These are phyloP conservation scores for Magnolia officinalis DNA, from an alignment of 164 flowering plant species.

Conservation along the genomic window DNA sequence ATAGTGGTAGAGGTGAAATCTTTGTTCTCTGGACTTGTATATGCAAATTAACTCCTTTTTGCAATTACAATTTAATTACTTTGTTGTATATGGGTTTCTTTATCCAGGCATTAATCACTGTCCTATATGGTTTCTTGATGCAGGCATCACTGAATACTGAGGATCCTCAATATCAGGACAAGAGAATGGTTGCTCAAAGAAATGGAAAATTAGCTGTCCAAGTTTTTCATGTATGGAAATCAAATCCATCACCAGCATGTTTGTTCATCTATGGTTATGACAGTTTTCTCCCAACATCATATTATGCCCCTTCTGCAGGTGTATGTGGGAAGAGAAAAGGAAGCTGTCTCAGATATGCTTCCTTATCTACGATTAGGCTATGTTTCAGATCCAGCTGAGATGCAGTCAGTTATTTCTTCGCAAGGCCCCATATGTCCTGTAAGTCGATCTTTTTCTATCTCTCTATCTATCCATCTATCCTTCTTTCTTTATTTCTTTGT, in stretches of 20 bases:
- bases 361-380: slow-evolving; percentile 92
- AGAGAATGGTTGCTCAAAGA: slow-evolving; percentile 94
- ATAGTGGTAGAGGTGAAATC: slow-evolving; percentile 63
- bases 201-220: slow-evolving; percentile 80
- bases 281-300: background rate
- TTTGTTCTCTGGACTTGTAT: background rate
- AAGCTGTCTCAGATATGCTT: slow-evolving; percentile 85
- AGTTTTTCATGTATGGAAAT: slow-evolving; percentile 62
- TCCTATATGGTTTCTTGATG: slow-evolving; percentile 12
- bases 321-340: slow-evolving; percentile 75
- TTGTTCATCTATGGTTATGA: background rate
- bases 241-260: slow-evolving; percentile 1
- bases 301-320: slow-evolving; percentile 44
- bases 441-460: slow-evolving; percentile 29
- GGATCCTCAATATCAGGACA: slow-evolving; percentile 97
- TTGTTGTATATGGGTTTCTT: background rate
- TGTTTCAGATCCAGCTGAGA: slow-evolving; percentile 89
- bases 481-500: too few relatives aligned
- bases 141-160: slow-evolving; percentile 92
- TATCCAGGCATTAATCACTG: background rate
- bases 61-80: background rate
- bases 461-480: background rate
- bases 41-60: background rate
- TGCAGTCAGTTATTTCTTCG: slow-evolving; percentile 92
- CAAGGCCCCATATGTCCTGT: slow-evolving; percentile 94